These are phyloP conservation scores for Smallanthus sonchifolius DNA, from an alignment of 129 eudicot species.

Conservation along the genomic window DNA sequence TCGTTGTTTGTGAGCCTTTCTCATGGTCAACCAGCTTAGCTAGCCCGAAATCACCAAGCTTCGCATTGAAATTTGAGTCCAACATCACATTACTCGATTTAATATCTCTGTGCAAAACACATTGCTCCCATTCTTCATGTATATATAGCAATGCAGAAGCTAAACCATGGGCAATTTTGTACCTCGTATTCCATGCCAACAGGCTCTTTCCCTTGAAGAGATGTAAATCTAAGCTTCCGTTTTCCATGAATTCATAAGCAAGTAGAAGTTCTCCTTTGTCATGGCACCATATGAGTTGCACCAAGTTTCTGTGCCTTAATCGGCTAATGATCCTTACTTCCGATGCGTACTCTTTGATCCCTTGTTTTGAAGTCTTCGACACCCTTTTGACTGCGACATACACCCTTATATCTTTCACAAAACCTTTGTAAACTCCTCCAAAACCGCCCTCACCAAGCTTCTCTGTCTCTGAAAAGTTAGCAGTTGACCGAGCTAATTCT, in stretches of 20 bases:
- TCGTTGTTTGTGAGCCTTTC: not conserved
- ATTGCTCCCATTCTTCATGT: slow-evolving; percentile 6
- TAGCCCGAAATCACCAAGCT: slow-evolving; percentile 40
- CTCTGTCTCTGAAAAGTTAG: not conserved
- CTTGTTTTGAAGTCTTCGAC: not conserved
- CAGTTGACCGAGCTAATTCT: not conserved
- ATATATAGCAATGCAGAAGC: not conserved
- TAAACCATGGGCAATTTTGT: not conserved
- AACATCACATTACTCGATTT: slow-evolving; percentile 51
- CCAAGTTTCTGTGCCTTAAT: not conserved
- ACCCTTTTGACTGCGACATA: not conserved
- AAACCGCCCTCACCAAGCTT: not conserved
- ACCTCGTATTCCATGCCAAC: not conserved
- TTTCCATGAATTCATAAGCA: not conserved
- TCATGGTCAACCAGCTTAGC: not conserved
- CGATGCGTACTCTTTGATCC: not conserved
- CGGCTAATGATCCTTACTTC: not conserved
- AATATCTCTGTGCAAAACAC: slow-evolving; percentile 38
- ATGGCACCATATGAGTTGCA: not conserved
- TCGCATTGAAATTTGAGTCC: slow-evolving; percentile 36
- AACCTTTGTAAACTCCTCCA: not conserved
- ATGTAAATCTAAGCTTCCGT: not conserved
- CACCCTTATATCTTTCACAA: not conserved
- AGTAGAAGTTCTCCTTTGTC: not conserved
- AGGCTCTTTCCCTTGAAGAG: not conserved